Evolutionary conservation across 352 stramenopile genomes (phyloP), one percentile per base, ranked within the genome.

Genomic region (Phytophthora litchii): DNA sequence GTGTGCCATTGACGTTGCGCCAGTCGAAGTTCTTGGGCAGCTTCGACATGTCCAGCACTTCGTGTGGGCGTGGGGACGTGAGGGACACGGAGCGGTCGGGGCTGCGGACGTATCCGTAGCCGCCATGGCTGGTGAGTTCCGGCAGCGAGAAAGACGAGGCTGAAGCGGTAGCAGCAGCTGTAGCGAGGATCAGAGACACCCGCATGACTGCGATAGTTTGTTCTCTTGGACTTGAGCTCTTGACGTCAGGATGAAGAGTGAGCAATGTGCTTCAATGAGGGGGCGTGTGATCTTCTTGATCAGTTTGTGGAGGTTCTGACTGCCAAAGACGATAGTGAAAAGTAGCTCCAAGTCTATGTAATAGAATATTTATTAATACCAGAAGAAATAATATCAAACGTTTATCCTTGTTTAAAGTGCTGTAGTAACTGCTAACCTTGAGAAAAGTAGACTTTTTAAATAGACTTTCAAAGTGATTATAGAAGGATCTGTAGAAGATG

Each of bases 21-120:
- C 96, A 99, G 70, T 96, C 92, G 64, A 98, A 99, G 54, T 78
- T 86, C 64, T 92, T 89, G 36, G 97, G 97, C 27, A 99, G 64
- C 34, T 90, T 72, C 4, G 59, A 44, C 17, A 65, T 32, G 42
- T 91, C 76, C 11, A 97, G 31, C 43, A 86, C 78, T 21, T 89
- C 69, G 58, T 95, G 85, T 13, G 87, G 83, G 3, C 73, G 79
- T 6, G 85, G 67, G 8, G 72, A 79, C 58, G 77, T 85, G 29
- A 95, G 48, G 42, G 76, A 66, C 42, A 83, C 70, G 44, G 82
- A 90, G 57, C 86, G 86, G 60, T 95, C 78, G 0, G 72, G 56
- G 52, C 78, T 80, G 72, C 86, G 86, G 63, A 84, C 67, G 66
- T 92, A 92, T 71, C 86, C 88, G 31, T 68, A 83, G 36, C 70